Conservation (phyloP, 2,329 filamentous ascomycete genomes). For the Cordyceps javanica region DNA sequence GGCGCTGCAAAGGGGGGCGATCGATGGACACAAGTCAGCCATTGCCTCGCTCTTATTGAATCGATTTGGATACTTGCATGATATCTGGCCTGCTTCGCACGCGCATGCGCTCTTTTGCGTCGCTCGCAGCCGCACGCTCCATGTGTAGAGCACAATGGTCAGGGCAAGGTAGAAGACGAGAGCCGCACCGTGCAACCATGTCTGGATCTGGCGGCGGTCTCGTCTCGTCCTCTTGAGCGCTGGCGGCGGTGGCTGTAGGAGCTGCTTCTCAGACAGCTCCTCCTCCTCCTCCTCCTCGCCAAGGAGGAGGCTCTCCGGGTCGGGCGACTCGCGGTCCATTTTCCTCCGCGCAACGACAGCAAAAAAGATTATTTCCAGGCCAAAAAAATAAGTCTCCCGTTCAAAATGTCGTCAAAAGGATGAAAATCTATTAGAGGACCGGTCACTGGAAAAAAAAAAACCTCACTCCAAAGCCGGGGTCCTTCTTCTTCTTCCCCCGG, state of each 20-base stretch:
- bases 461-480: too few species aligned
- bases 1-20: slow-evolving; percentile 2
- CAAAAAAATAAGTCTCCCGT: too few species aligned
- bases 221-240: not conserved
- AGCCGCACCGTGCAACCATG: not conserved
- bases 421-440: too few species aligned
- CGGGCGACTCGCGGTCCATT: not conserved
- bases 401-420: too few species aligned
- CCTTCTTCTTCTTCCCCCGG: too few species aligned
- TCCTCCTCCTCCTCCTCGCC: too few species aligned
- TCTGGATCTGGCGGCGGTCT: not conserved
- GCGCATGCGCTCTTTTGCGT: not conserved
- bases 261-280: not conserved
- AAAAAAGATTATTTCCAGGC: too few species aligned
- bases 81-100: not conserved
- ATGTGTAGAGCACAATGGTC: slow-evolving; percentile 5
- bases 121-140: not conserved
- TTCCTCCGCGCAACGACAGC: not conserved
- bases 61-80: not conserved
- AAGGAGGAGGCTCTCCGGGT: slow-evolving; percentile 7
- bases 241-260: not conserved
- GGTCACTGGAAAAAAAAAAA: too few species aligned
- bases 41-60: not conserved
- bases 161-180: not conserved
- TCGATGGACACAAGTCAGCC: not conserved